Evolutionary conservation across 2,329 filamentous ascomycete genomes (phyloP).

Genomic region (Huntiella moniliformis): DNA sequence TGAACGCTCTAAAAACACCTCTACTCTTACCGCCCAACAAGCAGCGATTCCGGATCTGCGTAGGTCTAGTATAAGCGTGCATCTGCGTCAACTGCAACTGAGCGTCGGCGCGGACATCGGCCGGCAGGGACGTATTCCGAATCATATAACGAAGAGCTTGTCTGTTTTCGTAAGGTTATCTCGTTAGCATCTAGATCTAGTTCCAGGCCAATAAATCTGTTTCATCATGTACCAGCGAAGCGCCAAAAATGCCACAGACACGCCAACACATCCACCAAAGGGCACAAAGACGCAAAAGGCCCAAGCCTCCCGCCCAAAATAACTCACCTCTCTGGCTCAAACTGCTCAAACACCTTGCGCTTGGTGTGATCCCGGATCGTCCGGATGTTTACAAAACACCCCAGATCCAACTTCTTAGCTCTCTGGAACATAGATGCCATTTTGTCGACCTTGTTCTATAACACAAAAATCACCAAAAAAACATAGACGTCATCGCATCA

Average conservation of each 20-base stretch:
- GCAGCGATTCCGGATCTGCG: slow-evolving; percentile 88
- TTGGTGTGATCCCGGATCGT: slow-evolving; percentile 91
- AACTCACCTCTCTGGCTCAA: slow-evolving; percentile 68
- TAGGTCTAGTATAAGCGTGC: slow-evolving; percentile 86
- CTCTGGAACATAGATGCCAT: slow-evolving; percentile 60
- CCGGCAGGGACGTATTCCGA: slow-evolving; percentile 72
- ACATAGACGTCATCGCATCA: background rate
- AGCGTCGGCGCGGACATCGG: slow-evolving; percentile 69
- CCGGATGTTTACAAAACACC: slow-evolving; percentile 70
- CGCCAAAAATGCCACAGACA: background rate
- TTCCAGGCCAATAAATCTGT: background rate
- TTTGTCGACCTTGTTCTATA: slow-evolving; percentile 18
- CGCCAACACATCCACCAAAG: background rate
- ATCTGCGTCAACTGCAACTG: slow-evolving; percentile 87
- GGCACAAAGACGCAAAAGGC: background rate
- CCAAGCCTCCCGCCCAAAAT: background rate
- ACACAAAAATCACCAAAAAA: background rate
- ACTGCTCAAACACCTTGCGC: slow-evolving; percentile 73
- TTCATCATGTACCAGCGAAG: background rate
- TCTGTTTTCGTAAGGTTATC: slow-evolving; percentile 27
- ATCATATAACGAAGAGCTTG: slow-evolving; percentile 89
- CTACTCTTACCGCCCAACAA: slow-evolving; percentile 76
- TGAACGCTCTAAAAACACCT: slow-evolving; percentile 85
- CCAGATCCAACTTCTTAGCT: slow-evolving; percentile 74
- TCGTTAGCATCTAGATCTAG: background rate